Percentiles rank a stretch among this genome's conserved stretches.
These are phyloP conservation scores for Pulicaria dysenterica DNA, from an alignment of 129 eudicot species.

Conservation along the genomic window DNA sequence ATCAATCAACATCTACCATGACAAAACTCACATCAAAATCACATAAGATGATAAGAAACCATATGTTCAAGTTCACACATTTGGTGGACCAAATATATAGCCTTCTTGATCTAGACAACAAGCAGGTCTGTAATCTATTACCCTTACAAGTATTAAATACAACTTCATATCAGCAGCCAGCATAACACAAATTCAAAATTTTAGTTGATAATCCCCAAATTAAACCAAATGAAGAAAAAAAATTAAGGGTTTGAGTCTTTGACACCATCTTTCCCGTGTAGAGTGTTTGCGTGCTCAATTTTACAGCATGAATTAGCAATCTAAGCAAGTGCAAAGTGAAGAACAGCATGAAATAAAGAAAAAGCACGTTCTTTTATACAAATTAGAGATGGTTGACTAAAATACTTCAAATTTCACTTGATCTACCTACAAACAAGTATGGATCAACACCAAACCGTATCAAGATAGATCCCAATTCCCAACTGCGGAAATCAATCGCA, in stretches of 20 bases:
- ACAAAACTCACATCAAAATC: slow-evolving; percentile 27
- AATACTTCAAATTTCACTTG: slow-evolving; percentile 24
- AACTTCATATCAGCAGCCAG: slow-evolving; percentile 12
- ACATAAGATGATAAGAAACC: neutral
- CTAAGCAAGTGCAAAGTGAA: too few species aligned
- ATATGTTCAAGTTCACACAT: slow-evolving; percentile 11
- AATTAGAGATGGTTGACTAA: slow-evolving; percentile 28
- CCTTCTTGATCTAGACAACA: slow-evolving; percentile 7
- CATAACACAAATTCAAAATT: neutral
- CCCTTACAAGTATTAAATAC: slow-evolving; percentile 10
- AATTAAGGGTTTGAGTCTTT: neutral
- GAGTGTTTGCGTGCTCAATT: slow-evolving; percentile 1
- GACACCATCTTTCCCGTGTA: neutral
- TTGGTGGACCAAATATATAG: neutral
- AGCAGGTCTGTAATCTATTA: neutral
- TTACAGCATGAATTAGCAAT: neutral
- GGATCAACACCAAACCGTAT: slow-evolving; percentile 28
- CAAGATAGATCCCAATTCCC: slow-evolving; percentile 27
- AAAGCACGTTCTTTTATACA: neutral
- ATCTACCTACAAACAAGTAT: slow-evolving; percentile 31
- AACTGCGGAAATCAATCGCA: slow-evolving; percentile 8
- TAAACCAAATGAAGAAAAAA: neutral
- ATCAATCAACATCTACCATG: neutral
- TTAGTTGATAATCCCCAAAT: neutral
- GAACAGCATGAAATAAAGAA: neutral